These are phyloP conservation scores for Tylopilus plumbeoviolaceoides DNA, from an alignment of 768 basidiomycete species.

Conservation along the genomic window DNA sequence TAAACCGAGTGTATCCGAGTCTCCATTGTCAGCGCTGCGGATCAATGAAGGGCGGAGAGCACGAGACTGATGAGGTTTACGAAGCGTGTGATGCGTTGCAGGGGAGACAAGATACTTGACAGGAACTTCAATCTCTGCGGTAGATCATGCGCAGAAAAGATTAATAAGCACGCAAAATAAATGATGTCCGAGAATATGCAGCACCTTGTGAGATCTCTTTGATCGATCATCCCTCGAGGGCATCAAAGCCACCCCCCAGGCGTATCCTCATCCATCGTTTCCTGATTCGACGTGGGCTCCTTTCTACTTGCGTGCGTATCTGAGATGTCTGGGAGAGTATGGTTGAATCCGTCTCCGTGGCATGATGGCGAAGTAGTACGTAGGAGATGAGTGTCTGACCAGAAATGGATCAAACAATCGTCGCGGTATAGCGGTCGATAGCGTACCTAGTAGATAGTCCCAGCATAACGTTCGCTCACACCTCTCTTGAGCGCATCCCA, in stretches of 20 bases:
- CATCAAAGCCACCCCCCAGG: conserved; percentile 75
- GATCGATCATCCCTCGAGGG: conserved; percentile 81
- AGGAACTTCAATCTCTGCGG: conserved; percentile 73
- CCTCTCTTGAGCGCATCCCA: conserved; percentile 61
- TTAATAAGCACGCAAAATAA: neutral
- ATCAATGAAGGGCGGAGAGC: conserved; percentile 27
- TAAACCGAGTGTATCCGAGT: conserved; percentile 43
- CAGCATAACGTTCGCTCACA: conserved; percentile 61
- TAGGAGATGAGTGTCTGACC: conserved; percentile 63
- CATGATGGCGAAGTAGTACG: conserved; percentile 66
- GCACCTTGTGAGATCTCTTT: conserved; percentile 60
- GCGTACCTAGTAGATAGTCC: conserved; percentile 70
- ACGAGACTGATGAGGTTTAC: conserved; percentile 25
- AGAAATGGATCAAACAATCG: neutral
- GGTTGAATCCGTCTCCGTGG: conserved; percentile 52
- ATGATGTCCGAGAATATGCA: neutral
- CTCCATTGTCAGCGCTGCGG: conserved; percentile 26
- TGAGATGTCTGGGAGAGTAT: conserved; percentile 68
- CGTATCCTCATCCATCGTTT: conserved; percentile 74
- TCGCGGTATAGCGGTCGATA: neutral
- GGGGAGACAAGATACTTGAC: conserved; percentile 66
- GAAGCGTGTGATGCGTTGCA: conserved; percentile 27
- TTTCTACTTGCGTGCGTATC: conserved; percentile 70
- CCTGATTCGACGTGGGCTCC: conserved; percentile 56
- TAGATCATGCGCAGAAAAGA: neutral